Conservation (phyloP, 1,284 basidiomycete genomes). For the Trichosporon asahii region DNA sequence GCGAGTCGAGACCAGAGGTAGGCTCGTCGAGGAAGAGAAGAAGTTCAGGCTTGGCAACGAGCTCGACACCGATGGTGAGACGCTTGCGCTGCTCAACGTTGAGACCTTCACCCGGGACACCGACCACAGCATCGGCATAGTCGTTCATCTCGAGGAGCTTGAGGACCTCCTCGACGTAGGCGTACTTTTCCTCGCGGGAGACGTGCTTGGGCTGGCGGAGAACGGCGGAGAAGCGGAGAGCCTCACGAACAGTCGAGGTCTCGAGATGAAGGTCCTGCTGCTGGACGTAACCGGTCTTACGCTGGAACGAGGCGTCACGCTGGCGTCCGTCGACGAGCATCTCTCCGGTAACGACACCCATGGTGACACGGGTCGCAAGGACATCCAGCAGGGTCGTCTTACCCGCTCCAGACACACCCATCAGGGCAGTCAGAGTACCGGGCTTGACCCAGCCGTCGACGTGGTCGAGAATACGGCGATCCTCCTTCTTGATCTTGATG, state of each 20-base stretch:
- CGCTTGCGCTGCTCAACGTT: constrained; percentile 48
- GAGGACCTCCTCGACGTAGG: constrained; percentile 55
- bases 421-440: constrained; percentile 67
- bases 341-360: constrained; percentile 74
- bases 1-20: constrained; percentile 37
- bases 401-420: constrained; percentile 67
- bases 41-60: constrained; percentile 49
- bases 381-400: constrained; percentile 82
- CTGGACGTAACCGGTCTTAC: constrained; percentile 65
- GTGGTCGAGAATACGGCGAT: constrained; percentile 66
- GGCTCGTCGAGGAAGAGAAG: constrained; percentile 54
- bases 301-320: constrained; percentile 66
- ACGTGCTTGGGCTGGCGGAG: constrained; percentile 71
- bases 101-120: constrained; percentile 52
- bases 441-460: constrained; percentile 80
- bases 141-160: constrained; percentile 28
- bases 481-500: constrained; percentile 60
- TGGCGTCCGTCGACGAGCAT: constrained; percentile 71
- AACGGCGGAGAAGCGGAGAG: constrained; percentile 74
- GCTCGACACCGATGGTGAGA: constrained; percentile 66
- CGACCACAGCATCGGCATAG: constrained; percentile 40
- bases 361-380: constrained; percentile 72
- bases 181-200: constrained; percentile 42
- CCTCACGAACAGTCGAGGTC: constrained; percentile 73
- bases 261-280: constrained; percentile 76